Evolutionary conservation across 345 rosid genomes (phyloP).

Genomic region (Salix brachista): DNA sequence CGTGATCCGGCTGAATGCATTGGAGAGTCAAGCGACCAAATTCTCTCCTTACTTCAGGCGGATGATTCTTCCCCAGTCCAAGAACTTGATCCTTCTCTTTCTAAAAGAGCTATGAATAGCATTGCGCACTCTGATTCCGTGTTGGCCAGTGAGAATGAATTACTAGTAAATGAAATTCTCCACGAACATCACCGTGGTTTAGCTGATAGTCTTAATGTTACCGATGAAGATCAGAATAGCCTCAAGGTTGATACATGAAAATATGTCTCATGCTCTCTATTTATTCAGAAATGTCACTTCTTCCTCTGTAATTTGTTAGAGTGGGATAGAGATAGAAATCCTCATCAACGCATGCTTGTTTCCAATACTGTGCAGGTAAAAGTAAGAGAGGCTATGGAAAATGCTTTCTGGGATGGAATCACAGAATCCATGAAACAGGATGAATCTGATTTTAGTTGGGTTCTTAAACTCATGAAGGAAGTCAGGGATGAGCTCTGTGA

Average conservation of each 20-base stretch:
- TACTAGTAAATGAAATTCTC: constrained; percentile 67
- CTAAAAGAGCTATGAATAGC: background rate
- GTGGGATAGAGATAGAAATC: background rate
- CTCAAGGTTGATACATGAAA: constrained; percentile 48
- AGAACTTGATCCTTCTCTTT: constrained; percentile 23
- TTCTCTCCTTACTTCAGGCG: constrained; percentile 55
- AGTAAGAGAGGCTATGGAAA: constrained; percentile 72
- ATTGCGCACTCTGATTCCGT: background rate
- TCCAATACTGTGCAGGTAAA: constrained; percentile 40
- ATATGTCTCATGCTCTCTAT: background rate
- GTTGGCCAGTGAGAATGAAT: constrained; percentile 55
- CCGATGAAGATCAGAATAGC: constrained; percentile 38
- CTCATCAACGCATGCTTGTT: background rate
- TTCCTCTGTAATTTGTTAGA: background rate
- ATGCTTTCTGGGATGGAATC: constrained; percentile 83
- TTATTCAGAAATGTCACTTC: background rate
- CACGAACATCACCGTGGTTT: constrained; percentile 44
- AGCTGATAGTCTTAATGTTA: constrained; percentile 35
- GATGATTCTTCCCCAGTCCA: constrained; percentile 28
- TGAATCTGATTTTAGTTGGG: constrained; percentile 55
- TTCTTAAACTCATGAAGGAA: constrained; percentile 74
- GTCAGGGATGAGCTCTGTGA: constrained; percentile 84
- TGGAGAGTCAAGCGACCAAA: constrained; percentile 46
- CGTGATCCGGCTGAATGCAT: constrained; percentile 20
- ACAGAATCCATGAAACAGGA: constrained; percentile 61